Percentiles rank a stretch among this genome's conserved stretches.
Conservation (phyloP, 2,329 filamentous ascomycete species). For the Claviceps sp. region DNA sequence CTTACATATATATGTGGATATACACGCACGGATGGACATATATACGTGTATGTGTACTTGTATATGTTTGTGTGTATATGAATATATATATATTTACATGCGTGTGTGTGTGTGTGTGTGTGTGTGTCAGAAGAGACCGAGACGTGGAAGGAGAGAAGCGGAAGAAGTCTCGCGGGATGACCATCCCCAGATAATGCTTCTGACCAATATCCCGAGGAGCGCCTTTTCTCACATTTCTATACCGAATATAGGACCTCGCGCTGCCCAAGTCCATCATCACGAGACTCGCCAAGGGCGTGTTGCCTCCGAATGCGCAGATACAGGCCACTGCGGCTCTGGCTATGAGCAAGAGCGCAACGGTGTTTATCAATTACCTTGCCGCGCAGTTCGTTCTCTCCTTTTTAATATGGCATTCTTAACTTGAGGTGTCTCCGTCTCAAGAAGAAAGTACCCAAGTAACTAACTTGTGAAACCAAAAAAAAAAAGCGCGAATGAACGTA, state of each 20-base stretch:
- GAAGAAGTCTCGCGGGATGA: too few relatives aligned
- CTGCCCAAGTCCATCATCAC: slow-evolving; percentile 73
- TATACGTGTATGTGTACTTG: too few relatives aligned
- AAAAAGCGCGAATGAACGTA: slow-evolving; percentile 58
- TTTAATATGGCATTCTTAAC: not conserved
- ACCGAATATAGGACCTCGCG: slow-evolving; percentile 48
- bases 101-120: too few relatives aligned
- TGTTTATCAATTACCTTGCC: slow-evolving; percentile 72
- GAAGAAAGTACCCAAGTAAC: not conserved
- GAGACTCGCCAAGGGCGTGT: slow-evolving; percentile 63
- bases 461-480: not conserved
- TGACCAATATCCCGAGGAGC: too few relatives aligned
- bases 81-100: too few relatives aligned
- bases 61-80: too few relatives aligned
- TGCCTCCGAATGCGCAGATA: slow-evolving; percentile 70
- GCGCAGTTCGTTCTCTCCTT: slow-evolving; percentile 39
- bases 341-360: slow-evolving; percentile 67
- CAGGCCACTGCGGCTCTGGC: slow-evolving; percentile 71
- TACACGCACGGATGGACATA: slow-evolving; percentile 11
- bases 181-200: too few relatives aligned
- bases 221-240: too few relatives aligned
- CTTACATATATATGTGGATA: slow-evolving; percentile 4
- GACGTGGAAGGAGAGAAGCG: too few relatives aligned
- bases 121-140: too few relatives aligned
- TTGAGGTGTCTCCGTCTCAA: too few relatives aligned